Percentiles rank a stretch among this genome's conserved stretches.
These are phyloP conservation scores for Colletotrichum phormii DNA, from an alignment of 2,329 filamentous ascomycete genomes.

Conservation along the genomic window DNA sequence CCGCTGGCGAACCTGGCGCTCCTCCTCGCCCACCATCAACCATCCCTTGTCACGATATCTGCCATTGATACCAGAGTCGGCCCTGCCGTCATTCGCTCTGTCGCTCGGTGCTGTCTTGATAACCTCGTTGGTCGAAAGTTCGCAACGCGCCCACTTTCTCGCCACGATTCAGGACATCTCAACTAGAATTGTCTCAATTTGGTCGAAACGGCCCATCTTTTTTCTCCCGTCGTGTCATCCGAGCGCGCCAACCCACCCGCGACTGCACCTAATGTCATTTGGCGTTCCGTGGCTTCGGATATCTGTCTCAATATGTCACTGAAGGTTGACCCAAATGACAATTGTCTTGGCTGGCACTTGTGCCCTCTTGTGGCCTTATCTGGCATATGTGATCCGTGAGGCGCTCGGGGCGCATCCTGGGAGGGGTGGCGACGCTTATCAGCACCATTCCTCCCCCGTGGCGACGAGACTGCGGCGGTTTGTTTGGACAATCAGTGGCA, in stretches of 20 bases:
- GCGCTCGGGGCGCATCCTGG: background rate
- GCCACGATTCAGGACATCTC: background rate
- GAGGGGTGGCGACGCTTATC: background rate
- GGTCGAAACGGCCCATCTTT: constrained; percentile 8
- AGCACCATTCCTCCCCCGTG: background rate
- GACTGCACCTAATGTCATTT: background rate
- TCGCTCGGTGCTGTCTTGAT: constrained; percentile 12
- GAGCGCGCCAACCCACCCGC: background rate
- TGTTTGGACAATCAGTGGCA: constrained; percentile 2
- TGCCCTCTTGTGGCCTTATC: constrained; percentile 5
- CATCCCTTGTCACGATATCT: constrained; percentile 11
- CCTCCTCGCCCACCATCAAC: background rate
- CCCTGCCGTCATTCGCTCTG: constrained; percentile 11
- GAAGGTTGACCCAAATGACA: constrained; percentile 8
- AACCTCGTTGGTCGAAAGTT: background rate
- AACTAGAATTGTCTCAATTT: background rate
- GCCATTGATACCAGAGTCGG: background rate
- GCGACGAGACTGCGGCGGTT: background rate
- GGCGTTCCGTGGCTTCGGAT: constrained; percentile 30
- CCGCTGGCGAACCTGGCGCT: background rate
- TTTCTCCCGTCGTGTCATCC: constrained; percentile 8
- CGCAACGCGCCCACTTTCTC: background rate
- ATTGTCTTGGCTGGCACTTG: background rate
- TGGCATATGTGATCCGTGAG: background rate
- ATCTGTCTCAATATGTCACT: constrained; percentile 34